Conservation (phyloP, 352 stramenopile species). For the Salisapilia sapeloensis region DNA sequence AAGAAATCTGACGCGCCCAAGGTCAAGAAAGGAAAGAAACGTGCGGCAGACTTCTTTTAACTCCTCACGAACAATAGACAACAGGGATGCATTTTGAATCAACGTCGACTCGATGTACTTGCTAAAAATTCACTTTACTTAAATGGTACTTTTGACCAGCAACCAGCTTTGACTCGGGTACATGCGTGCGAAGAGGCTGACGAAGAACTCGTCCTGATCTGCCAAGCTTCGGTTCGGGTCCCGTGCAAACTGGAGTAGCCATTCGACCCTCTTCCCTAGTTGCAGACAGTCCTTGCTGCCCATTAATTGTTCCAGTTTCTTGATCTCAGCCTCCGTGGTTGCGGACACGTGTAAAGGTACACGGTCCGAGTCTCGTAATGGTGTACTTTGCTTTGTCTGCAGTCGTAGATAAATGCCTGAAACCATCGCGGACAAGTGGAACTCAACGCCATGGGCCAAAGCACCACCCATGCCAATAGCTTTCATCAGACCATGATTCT, state of each 20-base stretch:
- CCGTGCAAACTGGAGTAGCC: slow-evolving; percentile 45
- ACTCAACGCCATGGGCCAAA: slow-evolving; percentile 58
- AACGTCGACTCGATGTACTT: not conserved
- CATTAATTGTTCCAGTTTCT: slow-evolving; percentile 49
- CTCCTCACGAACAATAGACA: not conserved
- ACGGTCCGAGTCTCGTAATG: slow-evolving; percentile 49
- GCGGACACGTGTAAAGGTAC: slow-evolving; percentile 66
- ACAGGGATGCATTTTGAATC: not conserved
- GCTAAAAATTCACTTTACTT: no score
- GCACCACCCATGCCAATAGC: slow-evolving; percentile 63
- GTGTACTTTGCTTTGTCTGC: slow-evolving; percentile 51
- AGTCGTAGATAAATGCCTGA: slow-evolving; percentile 62
- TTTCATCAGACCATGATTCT: slow-evolving; percentile 75
- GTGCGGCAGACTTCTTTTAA: slow-evolving; percentile 65
- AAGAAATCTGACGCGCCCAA: slow-evolving; percentile 19
- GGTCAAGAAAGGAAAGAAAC: slow-evolving; percentile 32
- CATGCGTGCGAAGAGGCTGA: slow-evolving; percentile 68
- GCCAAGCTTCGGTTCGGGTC: slow-evolving; percentile 48
- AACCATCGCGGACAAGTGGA: slow-evolving; percentile 57
- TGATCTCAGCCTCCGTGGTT: slow-evolving; percentile 67
- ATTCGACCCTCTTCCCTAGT: slow-evolving; percentile 53
- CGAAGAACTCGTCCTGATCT: slow-evolving; percentile 77
- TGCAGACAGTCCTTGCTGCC: slow-evolving; percentile 64
- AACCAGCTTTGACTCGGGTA: slow-evolving; percentile 69
- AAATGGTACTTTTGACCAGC: slow-evolving; percentile 35